Conservation (phyloP, 176 grass and related monocot genomes). For the Avena insularis region DNA sequence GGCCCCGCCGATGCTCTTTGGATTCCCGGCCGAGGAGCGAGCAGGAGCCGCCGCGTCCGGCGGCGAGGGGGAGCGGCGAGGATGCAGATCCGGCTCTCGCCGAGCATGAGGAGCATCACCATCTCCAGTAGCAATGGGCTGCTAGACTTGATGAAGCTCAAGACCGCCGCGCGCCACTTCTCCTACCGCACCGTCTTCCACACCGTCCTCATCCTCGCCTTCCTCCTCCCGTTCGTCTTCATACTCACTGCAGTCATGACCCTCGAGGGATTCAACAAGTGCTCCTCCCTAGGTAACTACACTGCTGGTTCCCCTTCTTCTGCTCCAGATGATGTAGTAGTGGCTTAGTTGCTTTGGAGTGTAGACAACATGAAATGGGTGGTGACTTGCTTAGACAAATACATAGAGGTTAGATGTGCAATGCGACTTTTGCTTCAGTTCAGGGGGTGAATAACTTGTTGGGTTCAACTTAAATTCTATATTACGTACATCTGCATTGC, state of each 20-base stretch:
- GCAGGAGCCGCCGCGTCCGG: conserved; percentile 8
- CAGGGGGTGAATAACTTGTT: background rate
- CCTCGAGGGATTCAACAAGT: conserved; percentile 94
- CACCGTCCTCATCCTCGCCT: conserved; percentile 90
- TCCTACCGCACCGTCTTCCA: conserved; percentile 98
- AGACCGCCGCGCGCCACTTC: conserved; percentile 79
- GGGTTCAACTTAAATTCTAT: background rate
- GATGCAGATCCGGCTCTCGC: conserved; percentile 99
- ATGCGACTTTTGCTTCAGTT: background rate
- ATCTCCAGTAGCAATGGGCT: conserved; percentile 92
- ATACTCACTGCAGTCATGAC: conserved; percentile 92
- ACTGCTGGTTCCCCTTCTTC: background rate
- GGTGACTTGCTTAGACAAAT: background rate
- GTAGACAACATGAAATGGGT: background rate
- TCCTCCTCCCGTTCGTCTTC: conserved; percentile 92
- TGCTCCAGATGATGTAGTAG: background rate
- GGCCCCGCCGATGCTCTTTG: conserved; percentile 33
- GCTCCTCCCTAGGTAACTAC: conserved; percentile 81
- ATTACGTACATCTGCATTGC: background rate
- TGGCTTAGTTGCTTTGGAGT: background rate
- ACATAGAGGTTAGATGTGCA: background rate
- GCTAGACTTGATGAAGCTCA: conserved; percentile 92
- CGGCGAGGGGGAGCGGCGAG: conserved; percentile 47
- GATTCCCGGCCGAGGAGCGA: background rate
- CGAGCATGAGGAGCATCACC: conserved; percentile 98